phyloP scores from a whole-genome alignment of 495 filamentous ascomycete species.

The Penicillium riverlandense region DNA sequence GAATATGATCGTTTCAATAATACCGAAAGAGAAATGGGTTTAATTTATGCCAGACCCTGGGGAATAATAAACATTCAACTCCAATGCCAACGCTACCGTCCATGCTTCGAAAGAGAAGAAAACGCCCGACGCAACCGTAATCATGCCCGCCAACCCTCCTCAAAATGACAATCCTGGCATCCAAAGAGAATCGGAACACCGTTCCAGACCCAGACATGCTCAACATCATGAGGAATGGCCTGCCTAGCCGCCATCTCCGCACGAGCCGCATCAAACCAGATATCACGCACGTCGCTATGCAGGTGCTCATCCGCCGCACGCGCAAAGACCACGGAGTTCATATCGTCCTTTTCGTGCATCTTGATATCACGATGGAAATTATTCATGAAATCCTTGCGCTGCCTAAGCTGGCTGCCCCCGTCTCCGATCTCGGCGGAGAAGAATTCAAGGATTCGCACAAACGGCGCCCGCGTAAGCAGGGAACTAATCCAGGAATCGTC shows the following conservation, averaged over 20 bases:
- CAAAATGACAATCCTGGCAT: constrained; percentile 25
- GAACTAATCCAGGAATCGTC: constrained; percentile 41
- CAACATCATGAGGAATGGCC: constrained; percentile 25
- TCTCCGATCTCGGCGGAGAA: constrained; percentile 43
- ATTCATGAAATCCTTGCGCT: constrained; percentile 41
- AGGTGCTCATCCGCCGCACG: constrained; percentile 21
- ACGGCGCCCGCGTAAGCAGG: constrained; percentile 35
- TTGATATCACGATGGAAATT: constrained; percentile 37
- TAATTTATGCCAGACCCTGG: no score
- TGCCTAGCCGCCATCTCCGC: constrained; percentile 24
- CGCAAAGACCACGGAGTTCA: constrained; percentile 34
- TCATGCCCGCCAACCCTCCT: constrained; percentile 30
- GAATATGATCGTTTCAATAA: no score
- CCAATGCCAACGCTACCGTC: no score
- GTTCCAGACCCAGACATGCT: constrained; percentile 26
- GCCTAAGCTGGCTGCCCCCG: constrained; percentile 33
- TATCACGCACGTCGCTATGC: constrained; percentile 29
- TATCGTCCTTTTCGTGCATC: constrained; percentile 29
- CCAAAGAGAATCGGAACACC: constrained; percentile 31
- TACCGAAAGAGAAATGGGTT: no score
- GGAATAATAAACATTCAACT: no score
- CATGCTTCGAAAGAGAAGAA: neutral
- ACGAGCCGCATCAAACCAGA: constrained; percentile 36
- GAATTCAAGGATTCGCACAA: constrained; percentile 34
- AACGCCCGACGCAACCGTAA: constrained; percentile 6